A percentile compares a stretch with the other conserved stretches of the same genome.
phyloP scores from a whole-genome alignment of 805 yeast genomes.

The Wickerhamiella musiphila region DNA sequence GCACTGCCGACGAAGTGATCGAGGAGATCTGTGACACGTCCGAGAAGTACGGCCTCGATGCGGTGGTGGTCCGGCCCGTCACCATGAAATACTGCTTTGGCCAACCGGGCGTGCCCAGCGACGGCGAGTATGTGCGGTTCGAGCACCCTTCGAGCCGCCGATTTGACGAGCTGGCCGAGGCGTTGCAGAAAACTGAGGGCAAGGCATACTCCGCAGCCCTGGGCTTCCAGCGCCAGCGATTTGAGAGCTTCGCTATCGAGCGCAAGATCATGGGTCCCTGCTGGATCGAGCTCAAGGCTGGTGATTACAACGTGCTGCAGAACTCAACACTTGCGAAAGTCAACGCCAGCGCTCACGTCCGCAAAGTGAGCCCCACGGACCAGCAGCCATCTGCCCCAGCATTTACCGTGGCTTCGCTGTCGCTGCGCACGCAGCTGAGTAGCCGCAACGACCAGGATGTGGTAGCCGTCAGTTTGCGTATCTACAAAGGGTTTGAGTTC shows the following conservation, averaged over 20 bases:
- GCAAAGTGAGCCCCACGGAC: conserved; percentile 26
- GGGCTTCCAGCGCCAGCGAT: conserved; percentile 56
- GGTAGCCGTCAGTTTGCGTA: conserved; percentile 62
- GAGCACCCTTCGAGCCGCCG: conserved; percentile 48
- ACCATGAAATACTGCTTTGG: conserved; percentile 79
- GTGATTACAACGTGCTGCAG: conserved; percentile 42
- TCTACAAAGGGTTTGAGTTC: conserved; percentile 50
- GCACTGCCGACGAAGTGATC: conserved; percentile 38
- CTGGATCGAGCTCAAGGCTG: conserved; percentile 65
- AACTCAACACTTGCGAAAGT: conserved; percentile 58
- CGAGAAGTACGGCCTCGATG: conserved; percentile 41
- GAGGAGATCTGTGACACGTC: conserved; percentile 58
- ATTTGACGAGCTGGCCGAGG: conserved; percentile 15
- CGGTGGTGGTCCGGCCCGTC: conserved; percentile 54
- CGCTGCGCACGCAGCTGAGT: conserved; percentile 70
- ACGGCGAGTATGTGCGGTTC: conserved; percentile 64
- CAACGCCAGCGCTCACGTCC: conserved; percentile 39
- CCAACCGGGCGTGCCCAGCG: conserved; percentile 56
- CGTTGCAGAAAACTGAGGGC: conserved; percentile 41
- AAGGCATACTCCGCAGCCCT: conserved; percentile 62
- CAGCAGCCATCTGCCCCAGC: conserved; percentile 36
- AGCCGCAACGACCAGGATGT: conserved; percentile 65
- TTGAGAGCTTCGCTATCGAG: conserved; percentile 74
- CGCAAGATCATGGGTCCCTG: conserved; percentile 92
- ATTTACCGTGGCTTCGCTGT: conserved; percentile 52